Base-by-base conservation (phyloP, 2,329 filamentous ascomycete genomes). In the Colletotrichum zoysiae region DNA sequence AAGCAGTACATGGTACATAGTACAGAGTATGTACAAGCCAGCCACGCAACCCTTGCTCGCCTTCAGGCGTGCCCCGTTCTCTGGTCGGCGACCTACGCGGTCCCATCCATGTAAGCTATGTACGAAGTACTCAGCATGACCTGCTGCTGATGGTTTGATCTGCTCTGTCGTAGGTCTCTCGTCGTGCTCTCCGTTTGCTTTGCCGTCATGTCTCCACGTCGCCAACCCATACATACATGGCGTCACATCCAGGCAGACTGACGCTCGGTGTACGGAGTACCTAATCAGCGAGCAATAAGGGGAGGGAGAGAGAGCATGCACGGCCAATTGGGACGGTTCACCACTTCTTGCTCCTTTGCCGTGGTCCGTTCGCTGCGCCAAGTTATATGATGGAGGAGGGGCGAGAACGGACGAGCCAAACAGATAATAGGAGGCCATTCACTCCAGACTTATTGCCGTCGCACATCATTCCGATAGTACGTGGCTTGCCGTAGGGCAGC, bases 401-500 rank as follows among this genome's bases (percentile, higher is more conserved):
- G 8, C 46, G 9, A 48, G 46, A 23, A 23, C 46, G 9, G 46
- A 48, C 46, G 46, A 48, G 46, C n/a, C 46, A 48, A 48, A 48
- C 46, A 48, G 44, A 48, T 26, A 7, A 58, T 33, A 40, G 8
- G 35, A 20, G 55, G 60, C 48, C 30, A n/a, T 33, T 16, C 51
- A 40, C 48, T 26, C 62, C 53, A 66, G 51, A 44, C 26, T 40
- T 67, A 46, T 23, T 4, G n/a, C 44, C 18, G 44, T 46, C 18
- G 44, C 44, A n/a, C 44, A 46, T 46, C 44, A 11, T n/a, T n/a
- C 18, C 11, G n/a, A n/a, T 26, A 51, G 50, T 30, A 14, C 50
- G 26, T 58, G 51, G 51, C 65, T 59, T 63, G 64, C 40, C 65
- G 48, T 63, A 71, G 65, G 69, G 69, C 65, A 48, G 33, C 50